Conservation (phyloP, 805 yeast species). For the Pichia thaimueangensis region DNA sequence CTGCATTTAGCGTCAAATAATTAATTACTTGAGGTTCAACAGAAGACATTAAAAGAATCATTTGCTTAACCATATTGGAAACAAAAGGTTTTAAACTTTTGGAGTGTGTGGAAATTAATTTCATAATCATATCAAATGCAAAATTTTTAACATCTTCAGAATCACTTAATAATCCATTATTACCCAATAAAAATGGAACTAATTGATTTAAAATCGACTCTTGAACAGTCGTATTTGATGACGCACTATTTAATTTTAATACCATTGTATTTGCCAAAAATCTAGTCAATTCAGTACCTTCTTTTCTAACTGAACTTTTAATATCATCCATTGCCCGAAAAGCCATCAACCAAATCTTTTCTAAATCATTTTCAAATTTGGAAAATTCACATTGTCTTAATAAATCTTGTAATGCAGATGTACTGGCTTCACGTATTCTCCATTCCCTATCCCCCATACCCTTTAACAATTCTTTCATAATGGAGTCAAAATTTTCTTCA, state of each 20-base stretch:
- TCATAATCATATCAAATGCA: constrained; percentile 68
- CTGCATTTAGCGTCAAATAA: constrained; percentile 81
- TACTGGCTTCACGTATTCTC: constrained; percentile 87
- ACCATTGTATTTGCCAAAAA: constrained; percentile 58
- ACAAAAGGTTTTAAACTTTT: constrained; percentile 57
- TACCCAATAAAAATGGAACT: constrained; percentile 75
- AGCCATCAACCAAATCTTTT: constrained; percentile 79
- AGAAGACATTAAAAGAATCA: constrained; percentile 70
- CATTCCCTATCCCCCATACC: constrained; percentile 83
- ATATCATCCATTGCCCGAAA: constrained; percentile 91
- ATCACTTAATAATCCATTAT: constrained; percentile 73
- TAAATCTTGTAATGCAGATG: constrained; percentile 63
- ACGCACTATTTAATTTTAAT: constrained; percentile 40
- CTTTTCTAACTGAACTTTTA: constrained; percentile 84
- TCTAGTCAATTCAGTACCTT: constrained; percentile 65
- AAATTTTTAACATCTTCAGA: constrained; percentile 78
- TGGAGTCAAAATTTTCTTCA: constrained; percentile 45
- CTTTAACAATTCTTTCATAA: constrained; percentile 55
- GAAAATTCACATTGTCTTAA: constrained; percentile 55
- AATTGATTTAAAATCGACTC: constrained; percentile 45
- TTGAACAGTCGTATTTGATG: constrained; percentile 33
- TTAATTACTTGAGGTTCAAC: constrained; percentile 89
- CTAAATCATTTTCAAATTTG: constrained; percentile 44
- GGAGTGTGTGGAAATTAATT: constrained; percentile 61
- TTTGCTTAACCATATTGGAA: constrained; percentile 60